Conservation (phyloP, 2,329 filamentous ascomycete genomes). For the Talaromyces sp. region DNA sequence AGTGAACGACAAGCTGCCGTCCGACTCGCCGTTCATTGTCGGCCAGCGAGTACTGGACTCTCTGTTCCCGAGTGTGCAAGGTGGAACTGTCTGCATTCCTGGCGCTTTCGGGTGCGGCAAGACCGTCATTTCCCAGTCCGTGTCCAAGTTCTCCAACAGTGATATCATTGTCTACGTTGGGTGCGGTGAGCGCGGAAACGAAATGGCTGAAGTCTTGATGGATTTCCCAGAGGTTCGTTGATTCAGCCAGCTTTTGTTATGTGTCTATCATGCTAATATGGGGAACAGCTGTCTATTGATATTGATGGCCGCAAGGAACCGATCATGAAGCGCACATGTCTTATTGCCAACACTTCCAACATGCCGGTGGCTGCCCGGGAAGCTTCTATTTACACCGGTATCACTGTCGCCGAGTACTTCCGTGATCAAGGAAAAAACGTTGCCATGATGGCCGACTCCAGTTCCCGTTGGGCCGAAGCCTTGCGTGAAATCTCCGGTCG, state of each 20-base stretch:
- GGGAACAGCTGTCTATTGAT: conserved; percentile 70
- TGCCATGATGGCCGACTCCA: conserved; percentile 97
- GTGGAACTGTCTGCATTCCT: conserved; percentile 95
- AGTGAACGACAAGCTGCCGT: conserved; percentile 83
- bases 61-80: conserved; percentile 92
- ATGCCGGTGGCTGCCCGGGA: conserved; percentile 99
- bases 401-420: conserved; percentile 94
- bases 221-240: conserved; percentile 75
- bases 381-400: conserved; percentile 96
- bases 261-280: conserved; percentile 11
- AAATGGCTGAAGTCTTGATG: conserved; percentile 99
- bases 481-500: conserved; percentile 98
- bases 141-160: conserved; percentile 99
- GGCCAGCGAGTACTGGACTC: conserved; percentile 95
- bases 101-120: conserved; percentile 98
- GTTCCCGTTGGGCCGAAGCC: conserved; percentile 97
- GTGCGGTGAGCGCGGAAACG: conserved; percentile 89
- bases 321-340: conserved; percentile 99
- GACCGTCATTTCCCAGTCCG: conserved; percentile 97
- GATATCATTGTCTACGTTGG: conserved; percentile 99
- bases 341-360: conserved; percentile 99
- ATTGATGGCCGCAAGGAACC: conserved; percentile 92
- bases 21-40: conserved; percentile 87
- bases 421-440: conserved; percentile 95
- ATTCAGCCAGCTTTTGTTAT: neutral